Base-by-base conservation (phyloP, 805 yeast species). In the Candida qinlingensis region DNA sequence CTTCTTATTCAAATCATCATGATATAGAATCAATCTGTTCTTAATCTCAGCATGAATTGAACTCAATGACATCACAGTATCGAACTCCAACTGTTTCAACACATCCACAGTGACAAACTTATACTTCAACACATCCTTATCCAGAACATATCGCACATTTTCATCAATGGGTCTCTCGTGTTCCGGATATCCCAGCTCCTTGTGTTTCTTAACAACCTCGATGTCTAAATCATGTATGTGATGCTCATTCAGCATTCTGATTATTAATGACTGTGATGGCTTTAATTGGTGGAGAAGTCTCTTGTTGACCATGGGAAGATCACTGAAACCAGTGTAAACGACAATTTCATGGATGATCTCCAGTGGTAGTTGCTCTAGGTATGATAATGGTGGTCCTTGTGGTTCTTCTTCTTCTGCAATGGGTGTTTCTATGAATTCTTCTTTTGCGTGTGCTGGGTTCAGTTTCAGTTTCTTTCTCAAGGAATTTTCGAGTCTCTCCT, bases 261-360 rank as follows among this genome's bases (percentile, higher is more conserved):
- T 27, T 9, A 54, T 53, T 6, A 68, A 48, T 3, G 58, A 56
- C 5, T 47, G 51, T 3, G 65, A 54, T 12, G 73, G 63, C 8
- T 60, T 47, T 8, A 62, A 57, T 12, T 53, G 54, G 7, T 28
- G 30, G 38, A 64, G 52, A 9, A 76, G 51, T 13, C 47, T 43
- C 40, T 56, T 63, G 49, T 68, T 70, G 1, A 66, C 60, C 11
- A 70, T 57, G 0, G 76, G 71, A 5, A 77, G 62, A 4, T 48
- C 36, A 8, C 68, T 59, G n/a, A 69, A 59, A 2, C 72, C 72
- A 3, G 75, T 60, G n/a, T 53, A 51, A 3, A 69, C 55, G 54
- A 74, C 72, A 8, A 79, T 68, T 38, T 57, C 57, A 28, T 62
- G 67, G 2, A 76, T 50, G 2, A 79, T 46, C 48, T 77, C 81